Evolutionary conservation across 495 filamentous ascomycete genomes (phyloP), one percentile per base, ranked within the genome.

Genomic region (Penicillium alfredii): DNA sequence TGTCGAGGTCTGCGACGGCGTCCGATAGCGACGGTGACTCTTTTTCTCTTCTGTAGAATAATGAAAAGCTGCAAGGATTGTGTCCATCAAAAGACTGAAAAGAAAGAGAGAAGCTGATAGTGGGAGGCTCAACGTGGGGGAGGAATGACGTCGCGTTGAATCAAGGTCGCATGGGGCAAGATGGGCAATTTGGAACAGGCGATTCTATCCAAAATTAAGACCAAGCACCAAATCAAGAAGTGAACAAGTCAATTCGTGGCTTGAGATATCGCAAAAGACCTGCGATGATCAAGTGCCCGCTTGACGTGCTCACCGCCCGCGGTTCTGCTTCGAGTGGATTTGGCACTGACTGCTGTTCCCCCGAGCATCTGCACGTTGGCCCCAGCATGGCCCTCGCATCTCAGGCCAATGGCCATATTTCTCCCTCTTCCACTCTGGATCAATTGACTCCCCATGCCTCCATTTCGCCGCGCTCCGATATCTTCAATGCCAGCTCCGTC

Each of bases 401-500:
- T 33, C 43, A 40, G 8, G 34, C 40, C 40, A 66, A 69, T 53
- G 65, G 63, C 19, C 35, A 58, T 35, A 29, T 29, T 5, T 39
- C 44, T 11, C 36, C 53, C 6, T 41, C 37, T 2, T 23, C 31
- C 9, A 34, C 53, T 0, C 21, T 30, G 36, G 49, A 46, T 8
- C 37, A 36, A 40, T 42, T 30, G 17, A 44, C 14, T 22, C 16
- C 21, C 12, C n/a, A 24, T 12, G 39, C 33, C 30, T 19, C 34
- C 19, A 13, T 30, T 6, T 17, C 38, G 23, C 48, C 60, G 15
- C 46, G 47, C 11, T 51, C 58, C 23, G 68, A 72, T 51, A 74
- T 92, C 49, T 78, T 74, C 64, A 71, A 75, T 60, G 83, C 83
- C 51, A 78, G 73, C 37, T 81, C 82, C 47, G 64, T 88, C 40